phyloP scores from a whole-genome alignment of 1,139 yeast species.

The Candida sp. region DNA sequence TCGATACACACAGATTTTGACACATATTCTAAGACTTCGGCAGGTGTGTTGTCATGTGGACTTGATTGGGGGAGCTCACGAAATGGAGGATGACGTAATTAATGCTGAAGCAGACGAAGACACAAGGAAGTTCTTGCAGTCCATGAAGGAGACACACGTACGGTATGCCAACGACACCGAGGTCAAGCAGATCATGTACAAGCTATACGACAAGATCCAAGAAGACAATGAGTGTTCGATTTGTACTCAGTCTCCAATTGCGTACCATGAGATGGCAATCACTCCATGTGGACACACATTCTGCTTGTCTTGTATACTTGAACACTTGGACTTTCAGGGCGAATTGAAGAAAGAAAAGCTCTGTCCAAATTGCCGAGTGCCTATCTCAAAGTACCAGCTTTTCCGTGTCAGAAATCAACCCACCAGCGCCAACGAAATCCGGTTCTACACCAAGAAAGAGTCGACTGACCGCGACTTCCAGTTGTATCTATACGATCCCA shows the following conservation, averaged over 20 bases:
- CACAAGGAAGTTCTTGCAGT: constrained; percentile 17
- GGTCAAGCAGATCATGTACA: constrained; percentile 31
- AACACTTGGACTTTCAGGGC: constrained; percentile 60
- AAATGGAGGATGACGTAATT: constrained; percentile 38
- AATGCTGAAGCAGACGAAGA: constrained; percentile 20
- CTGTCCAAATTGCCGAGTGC: constrained; percentile 66
- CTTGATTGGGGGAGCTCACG: constrained; percentile 52
- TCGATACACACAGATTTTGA: constrained; percentile 78
- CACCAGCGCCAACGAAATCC: constrained; percentile 33
- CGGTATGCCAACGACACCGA: constrained; percentile 40
- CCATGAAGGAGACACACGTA: constrained; percentile 22
- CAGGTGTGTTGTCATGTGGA: constrained; percentile 90
- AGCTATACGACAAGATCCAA: constrained; percentile 26
- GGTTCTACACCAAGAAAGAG: constrained; percentile 34
- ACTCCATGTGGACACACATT: constrained; percentile 86
- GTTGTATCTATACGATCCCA: constrained; percentile 51
- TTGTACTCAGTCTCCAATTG: constrained; percentile 72
- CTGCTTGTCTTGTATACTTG: constrained; percentile 75
- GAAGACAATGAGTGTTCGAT: constrained; percentile 80
- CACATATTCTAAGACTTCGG: constrained; percentile 81
- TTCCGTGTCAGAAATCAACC: constrained; percentile 39
- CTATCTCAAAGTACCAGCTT: constrained; percentile 45
- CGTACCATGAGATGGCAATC: constrained; percentile 57
- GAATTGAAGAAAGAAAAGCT: constrained; percentile 28
- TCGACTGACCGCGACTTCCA: constrained; percentile 32